These are phyloP conservation scores for Elsinoe australis DNA, from an alignment of 2,329 filamentous ascomycete genomes.

Conservation along the genomic window DNA sequence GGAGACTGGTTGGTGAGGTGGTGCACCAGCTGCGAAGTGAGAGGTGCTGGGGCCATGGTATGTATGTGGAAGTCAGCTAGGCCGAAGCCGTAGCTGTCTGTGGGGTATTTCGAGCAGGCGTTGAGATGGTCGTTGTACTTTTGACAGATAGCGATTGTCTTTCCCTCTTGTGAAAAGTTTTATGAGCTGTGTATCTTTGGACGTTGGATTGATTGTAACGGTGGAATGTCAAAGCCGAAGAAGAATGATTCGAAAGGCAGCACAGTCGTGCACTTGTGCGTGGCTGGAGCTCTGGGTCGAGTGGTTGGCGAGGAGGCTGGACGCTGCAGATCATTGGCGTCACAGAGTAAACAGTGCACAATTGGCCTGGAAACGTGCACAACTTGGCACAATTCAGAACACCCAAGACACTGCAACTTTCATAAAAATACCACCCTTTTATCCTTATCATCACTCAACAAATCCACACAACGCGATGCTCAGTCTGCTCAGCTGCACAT, in stretches of 20 bases:
- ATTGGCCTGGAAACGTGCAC: too few relatives aligned
- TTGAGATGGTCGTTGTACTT: constrained; percentile 1
- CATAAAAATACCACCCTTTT: too few relatives aligned
- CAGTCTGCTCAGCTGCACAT: too few relatives aligned
- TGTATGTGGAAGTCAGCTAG: constrained; percentile 1
- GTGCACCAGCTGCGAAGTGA: not conserved
- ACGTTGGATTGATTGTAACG: constrained; percentile 3
- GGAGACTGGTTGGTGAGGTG: constrained; percentile 2
- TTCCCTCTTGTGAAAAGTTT: not conserved
- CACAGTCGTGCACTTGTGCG: not conserved
- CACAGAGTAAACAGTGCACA: too few relatives aligned
- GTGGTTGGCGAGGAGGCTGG: constrained; percentile 14
- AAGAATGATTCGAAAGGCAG: not conserved
- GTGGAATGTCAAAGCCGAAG: not conserved
- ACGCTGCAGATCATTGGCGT: too few relatives aligned
- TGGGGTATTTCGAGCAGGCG: too few relatives aligned
- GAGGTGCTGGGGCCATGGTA: constrained; percentile 7
- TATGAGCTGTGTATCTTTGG: not conserved
- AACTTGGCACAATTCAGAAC: too few relatives aligned
- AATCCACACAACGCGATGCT: too few relatives aligned
- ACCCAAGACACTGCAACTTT: too few relatives aligned
- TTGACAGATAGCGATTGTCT: not conserved
- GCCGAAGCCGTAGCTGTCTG: constrained; percentile 16
- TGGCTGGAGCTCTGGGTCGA: not conserved
- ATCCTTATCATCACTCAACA: too few relatives aligned